Evolutionary conservation across 345 rosid species (phyloP).

Genomic region (Zanthoxylum bungeanum): DNA sequence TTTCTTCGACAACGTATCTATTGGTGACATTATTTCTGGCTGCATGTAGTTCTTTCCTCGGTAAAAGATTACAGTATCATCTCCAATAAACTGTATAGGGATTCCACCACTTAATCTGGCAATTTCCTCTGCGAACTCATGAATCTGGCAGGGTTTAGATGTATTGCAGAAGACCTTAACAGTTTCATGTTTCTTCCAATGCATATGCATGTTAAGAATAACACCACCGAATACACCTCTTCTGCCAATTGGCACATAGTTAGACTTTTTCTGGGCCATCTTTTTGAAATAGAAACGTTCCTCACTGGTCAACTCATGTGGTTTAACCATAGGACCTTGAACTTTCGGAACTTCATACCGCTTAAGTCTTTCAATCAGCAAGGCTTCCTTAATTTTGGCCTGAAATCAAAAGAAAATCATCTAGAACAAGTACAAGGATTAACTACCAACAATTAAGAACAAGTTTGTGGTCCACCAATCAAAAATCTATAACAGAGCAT

Average conservation of each 20-base stretch:
- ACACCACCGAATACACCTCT: conserved; percentile 93
- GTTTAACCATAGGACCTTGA: conserved; percentile 80
- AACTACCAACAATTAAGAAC: background rate
- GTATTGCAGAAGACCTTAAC: conserved; percentile 76
- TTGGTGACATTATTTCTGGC: conserved; percentile 89
- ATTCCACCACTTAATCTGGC: conserved; percentile 23
- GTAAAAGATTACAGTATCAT: conserved; percentile 42
- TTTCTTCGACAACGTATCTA: conserved; percentile 87
- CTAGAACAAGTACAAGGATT: background rate
- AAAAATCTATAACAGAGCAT: background rate
- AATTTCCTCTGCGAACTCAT: conserved; percentile 6
- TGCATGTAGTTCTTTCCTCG: conserved; percentile 19
- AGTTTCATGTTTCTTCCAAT: conserved; percentile 55
- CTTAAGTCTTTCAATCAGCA: conserved; percentile 74
- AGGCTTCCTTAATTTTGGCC: conserved; percentile 88
- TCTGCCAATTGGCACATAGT: conserved; percentile 75
- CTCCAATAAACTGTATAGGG: conserved; percentile 70
- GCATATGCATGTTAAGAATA: conserved; percentile 91
- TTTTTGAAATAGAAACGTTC: conserved; percentile 80
- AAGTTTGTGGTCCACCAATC: background rate
- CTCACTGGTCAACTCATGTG: conserved; percentile 75
- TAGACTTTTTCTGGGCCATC: conserved; percentile 62
- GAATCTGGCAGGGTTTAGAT: conserved; percentile 59
- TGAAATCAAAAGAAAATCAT: conserved; percentile 18
- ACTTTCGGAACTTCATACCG: conserved; percentile 73